Base-by-base conservation (phyloP, 495 filamentous ascomycete species). In the Neurospora sp. region DNA sequence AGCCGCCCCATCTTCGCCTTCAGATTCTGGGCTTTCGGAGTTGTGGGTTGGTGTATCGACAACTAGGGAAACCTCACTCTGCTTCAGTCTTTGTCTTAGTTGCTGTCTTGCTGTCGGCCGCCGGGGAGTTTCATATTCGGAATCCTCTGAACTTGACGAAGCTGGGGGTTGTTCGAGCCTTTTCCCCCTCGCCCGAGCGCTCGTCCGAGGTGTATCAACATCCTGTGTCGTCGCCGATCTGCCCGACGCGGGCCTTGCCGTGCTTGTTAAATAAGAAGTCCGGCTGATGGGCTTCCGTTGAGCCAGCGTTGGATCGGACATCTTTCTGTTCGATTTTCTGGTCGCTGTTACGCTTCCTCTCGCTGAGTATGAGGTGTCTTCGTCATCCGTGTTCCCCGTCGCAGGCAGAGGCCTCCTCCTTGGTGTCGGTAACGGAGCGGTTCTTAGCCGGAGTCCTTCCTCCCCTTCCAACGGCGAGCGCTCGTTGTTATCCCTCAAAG, bases 401-500 rank as follows among this genome's bases (percentile, higher is more conserved):
- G 69, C 39, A 59, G 44, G 40, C 48, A 75, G 44, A 59, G 44
- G 40, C 41, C 76, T 61, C 46, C 69, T 27, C 14, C 72, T 74
- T 2, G 76, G 75, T 10, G 73, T 77, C 46, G 68, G 61, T 5
- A 74, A 74, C 7, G 71, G 73, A 7, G 73, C 74, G 22, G 75
- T 75, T 39, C 70, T 72, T 69, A 68, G 48, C 7, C 73, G 70
- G 31, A 39, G 71, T 35, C 70, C 73, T 69, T 27, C 71, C 10
- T 74, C 75, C 27, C 75, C 44, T 41, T 70, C 70, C 2, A 74
- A 73, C 3, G 71, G 72, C 16, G 27, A 48, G 3, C 69, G 71
- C 14, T 73, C 71, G 9, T 41, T 14, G 40, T 70, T 77, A 18
- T 82, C 81, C 70, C 76, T 77, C 35, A 80, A 69, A 14, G 75